A percentile compares a stretch with the other conserved stretches of the same genome.
phyloP scores from a whole-genome alignment of 257 asterid species.

The Ligustrum vulgare region DNA sequence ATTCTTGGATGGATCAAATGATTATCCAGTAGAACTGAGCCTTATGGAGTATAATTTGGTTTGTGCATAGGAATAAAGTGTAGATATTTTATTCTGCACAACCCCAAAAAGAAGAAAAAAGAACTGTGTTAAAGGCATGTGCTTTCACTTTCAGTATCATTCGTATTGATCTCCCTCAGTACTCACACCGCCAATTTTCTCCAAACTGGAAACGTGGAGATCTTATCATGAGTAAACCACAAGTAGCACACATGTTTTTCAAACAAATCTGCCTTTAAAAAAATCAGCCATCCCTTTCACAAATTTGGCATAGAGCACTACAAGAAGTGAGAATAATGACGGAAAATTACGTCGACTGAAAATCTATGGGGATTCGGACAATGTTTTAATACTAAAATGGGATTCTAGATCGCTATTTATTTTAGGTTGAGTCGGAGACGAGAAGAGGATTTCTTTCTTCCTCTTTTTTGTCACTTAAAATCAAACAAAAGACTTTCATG shows the following conservation, averaged over 20 bases:
- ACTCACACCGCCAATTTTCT: slow-evolving; percentile 1
- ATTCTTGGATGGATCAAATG: too few relatives aligned
- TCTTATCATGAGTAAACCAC: background rate
- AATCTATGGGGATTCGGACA: too few relatives aligned
- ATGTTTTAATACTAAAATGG: too few relatives aligned
- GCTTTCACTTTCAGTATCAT: background rate
- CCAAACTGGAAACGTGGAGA: background rate
- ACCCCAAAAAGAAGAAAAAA: background rate
- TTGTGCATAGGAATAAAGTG: background rate
- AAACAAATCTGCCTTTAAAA: background rate
- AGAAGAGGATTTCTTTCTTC: too few relatives aligned
- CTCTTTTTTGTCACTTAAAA: too few relatives aligned
- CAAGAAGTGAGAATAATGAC: background rate
- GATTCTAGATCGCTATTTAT: background rate
- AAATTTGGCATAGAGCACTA: background rate
- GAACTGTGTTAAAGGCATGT: background rate
- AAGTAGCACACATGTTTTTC: background rate
- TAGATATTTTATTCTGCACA: background rate
- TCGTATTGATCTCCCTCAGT: background rate
- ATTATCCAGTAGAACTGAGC: background rate
- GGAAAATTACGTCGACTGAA: background rate
- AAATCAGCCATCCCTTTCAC: background rate
- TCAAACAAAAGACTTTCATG: too few relatives aligned
- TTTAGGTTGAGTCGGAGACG: too few relatives aligned
- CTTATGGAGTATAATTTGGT: background rate